Evolutionary conservation across 345 rosid genomes (phyloP).

Genomic region (Brassica carinata): DNA sequence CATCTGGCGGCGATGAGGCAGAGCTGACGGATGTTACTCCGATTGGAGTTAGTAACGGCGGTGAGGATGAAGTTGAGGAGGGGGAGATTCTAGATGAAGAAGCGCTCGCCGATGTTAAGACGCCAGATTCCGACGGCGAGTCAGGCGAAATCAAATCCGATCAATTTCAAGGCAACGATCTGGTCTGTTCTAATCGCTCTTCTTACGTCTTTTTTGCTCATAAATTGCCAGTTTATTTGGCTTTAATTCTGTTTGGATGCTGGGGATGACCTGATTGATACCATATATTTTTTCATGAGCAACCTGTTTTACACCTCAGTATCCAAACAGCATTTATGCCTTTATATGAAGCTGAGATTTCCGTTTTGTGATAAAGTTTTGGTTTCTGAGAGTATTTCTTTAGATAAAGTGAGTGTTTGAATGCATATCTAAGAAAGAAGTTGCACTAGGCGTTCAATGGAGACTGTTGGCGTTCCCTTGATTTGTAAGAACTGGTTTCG

Average conservation of each 20-base stretch:
- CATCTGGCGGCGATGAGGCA: constrained; percentile 37
- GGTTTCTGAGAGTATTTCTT: constrained; percentile 52
- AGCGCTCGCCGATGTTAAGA: constrained; percentile 11
- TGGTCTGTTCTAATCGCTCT: constrained; percentile 5
- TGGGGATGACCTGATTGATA: constrained; percentile 6
- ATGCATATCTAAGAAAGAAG: constrained; percentile 54
- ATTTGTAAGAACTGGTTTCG: constrained; percentile 82
- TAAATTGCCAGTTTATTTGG: neutral
- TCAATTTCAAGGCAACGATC: neutral
- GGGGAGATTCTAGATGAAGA: constrained; percentile 44
- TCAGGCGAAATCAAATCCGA: neutral
- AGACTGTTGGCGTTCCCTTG: constrained; percentile 74
- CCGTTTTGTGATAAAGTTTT: constrained; percentile 39
- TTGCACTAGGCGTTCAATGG: constrained; percentile 73
- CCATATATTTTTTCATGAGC: neutral
- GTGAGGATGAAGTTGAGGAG: constrained; percentile 39
- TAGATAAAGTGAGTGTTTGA: constrained; percentile 57
- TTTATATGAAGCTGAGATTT: constrained; percentile 12
- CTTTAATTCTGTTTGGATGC: neutral
- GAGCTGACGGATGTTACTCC: constrained; percentile 26
- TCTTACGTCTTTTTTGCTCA: neutral
- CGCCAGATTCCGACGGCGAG: neutral
- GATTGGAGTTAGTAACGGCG: constrained; percentile 26
- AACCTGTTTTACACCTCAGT: constrained; percentile 31
- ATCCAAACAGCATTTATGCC: constrained; percentile 35